Base-by-base conservation (phyloP, 2,329 filamentous ascomycete species). In the Paracorniculantispora psalliotae region DNA sequence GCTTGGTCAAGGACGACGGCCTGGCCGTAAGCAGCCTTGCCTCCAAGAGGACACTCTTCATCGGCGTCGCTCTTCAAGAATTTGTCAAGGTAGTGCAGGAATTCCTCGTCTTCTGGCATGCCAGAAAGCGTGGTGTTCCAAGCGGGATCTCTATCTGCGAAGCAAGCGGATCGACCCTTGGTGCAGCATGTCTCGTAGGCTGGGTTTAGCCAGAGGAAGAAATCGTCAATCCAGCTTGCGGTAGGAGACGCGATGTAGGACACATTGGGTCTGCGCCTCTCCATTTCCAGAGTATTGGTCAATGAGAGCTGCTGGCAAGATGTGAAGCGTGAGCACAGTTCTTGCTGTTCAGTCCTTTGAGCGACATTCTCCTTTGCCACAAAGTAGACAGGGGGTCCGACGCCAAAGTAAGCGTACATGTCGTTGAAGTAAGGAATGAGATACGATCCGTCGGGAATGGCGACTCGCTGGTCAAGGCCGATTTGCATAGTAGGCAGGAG, bases 341-440 rank as follows among this genome's bases (percentile, higher is more conserved):
- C 86, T 69, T 90, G 88, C 72, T 99, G 96, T 61, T 91, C 84
- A 35, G 77, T 69, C 33, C 91, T 82, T 61, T 89, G 76, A 0
- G 93, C 96, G 17, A 87, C 81, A 66, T 97, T 94, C 51, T 89
- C 83, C 21, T 87, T 85, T 2, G 92, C 91, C 48, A 99, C 91
- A 71, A 99, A 99, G 73, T 97, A 99, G 8, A 99, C 92, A 0
- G 94, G 94, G 51, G 94, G 93, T 0, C 94, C 96, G 17, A 87
- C 87, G 61, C 92, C 90, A 66, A 97, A 89, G 71, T 99, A 99
- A 61, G 86, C 86, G 71, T 97, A 96, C 30, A 99, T 79, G 70
- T 99, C 94, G 68, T 97, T 92, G 75, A 99, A 99, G 73, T 96
- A 99, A 10, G 89, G 85, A 62, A 99, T 96, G 53, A 99, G 79